Evolutionary conservation across 2,329 filamentous ascomycete species (phyloP).

Genomic region (Bipolaris gigantea): DNA sequence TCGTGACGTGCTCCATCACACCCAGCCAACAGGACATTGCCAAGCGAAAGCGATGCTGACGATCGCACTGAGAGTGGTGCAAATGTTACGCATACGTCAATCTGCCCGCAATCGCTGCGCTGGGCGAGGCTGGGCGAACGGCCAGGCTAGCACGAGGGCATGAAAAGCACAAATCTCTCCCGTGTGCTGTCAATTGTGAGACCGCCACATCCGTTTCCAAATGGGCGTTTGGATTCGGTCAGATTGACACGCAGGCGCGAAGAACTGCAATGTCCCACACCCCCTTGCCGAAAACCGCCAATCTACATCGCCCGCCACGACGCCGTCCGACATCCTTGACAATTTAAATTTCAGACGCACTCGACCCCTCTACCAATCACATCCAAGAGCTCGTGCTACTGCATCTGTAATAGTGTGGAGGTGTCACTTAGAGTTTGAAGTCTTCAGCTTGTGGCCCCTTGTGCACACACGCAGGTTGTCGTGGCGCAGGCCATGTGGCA

Average conservation of each 20-base stretch:
- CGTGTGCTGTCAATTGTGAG: constrained; percentile 2
- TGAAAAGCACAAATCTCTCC: neutral
- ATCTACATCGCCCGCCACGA: constrained; percentile 22
- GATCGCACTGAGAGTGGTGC: constrained; percentile 15
- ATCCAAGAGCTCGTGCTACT: constrained; percentile 1
- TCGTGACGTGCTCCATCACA: constrained; percentile 9
- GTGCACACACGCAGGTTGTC: constrained; percentile 12
- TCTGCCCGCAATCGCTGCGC: neutral
- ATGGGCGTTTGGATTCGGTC: neutral
- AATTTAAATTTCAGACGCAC: constrained; percentile 7
- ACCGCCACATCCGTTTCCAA: neutral
- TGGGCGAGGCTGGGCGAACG: constrained; percentile 8
- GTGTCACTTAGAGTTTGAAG: constrained; percentile 5
- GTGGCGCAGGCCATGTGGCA: constrained; percentile 9
- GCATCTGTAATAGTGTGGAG: neutral
- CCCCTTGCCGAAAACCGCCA: constrained; percentile 5
- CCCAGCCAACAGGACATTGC: constrained; percentile 12
- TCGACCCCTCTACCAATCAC: constrained; percentile 13
- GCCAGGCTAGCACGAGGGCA: too few species aligned
- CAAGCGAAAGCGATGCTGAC: constrained; percentile 13
- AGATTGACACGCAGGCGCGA: constrained; percentile 5
- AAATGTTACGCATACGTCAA: constrained; percentile 24
- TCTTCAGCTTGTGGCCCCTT: constrained; percentile 24
- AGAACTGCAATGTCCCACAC: constrained; percentile 7
- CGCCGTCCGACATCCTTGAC: constrained; percentile 10